Evolutionary conservation across 73 alveolate genomes (phyloP).

Genomic region (Paramecium caudatum): DNA sequence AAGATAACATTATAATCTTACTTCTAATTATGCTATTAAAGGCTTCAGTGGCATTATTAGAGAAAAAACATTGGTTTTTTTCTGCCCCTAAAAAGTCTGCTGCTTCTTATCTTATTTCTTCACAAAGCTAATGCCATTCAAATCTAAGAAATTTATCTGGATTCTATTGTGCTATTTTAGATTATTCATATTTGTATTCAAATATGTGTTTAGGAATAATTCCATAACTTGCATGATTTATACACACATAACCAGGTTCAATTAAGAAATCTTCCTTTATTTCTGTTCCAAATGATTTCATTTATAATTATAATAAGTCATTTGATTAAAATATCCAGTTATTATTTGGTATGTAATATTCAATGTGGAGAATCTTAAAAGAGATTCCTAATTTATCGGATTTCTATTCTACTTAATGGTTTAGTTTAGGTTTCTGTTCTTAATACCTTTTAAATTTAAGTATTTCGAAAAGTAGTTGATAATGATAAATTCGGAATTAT

Average conservation of each 20-base stretch:
- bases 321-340: no score
- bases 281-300: background rate
- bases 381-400: no score
- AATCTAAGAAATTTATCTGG: slow-evolving; percentile 5
- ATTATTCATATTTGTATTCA: background rate
- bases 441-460: no score
- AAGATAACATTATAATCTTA: background rate
- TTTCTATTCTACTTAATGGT: no score
- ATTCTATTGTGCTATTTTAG: background rate
- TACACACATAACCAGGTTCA: slow-evolving; percentile 32
- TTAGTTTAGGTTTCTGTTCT: no score
- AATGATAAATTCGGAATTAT: no score
- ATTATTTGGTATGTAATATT: no score
- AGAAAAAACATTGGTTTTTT: background rate
- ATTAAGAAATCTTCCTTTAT: background rate
- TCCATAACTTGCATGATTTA: slow-evolving; percentile 62
- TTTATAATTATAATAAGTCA: no score
- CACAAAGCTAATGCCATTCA: background rate
- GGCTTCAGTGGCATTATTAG: slow-evolving; percentile 27
- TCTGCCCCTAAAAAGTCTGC: slow-evolving; percentile 9
- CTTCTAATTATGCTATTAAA: slow-evolving; percentile 43
- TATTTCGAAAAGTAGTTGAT: no score
- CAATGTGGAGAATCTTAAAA: no score
- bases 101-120: background rate
- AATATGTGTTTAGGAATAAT: background rate